Base-by-base conservation (phyloP, 1,284 basidiomycete genomes). In the Cutaneotrichosporon sp. region DNA sequence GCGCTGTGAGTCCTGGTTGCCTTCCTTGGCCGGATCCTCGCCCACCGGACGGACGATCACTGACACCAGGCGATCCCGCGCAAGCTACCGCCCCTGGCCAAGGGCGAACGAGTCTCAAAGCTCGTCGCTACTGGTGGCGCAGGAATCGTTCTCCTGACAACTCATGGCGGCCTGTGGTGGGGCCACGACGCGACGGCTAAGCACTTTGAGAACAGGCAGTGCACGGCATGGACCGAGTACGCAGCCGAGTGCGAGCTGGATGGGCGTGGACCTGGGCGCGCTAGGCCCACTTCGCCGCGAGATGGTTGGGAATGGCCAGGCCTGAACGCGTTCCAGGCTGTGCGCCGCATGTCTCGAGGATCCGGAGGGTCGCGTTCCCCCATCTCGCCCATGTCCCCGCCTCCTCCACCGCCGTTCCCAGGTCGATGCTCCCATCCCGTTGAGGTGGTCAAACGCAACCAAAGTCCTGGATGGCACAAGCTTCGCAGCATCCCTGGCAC, bases 281-380 rank as follows among this genome's bases (percentile, higher is more conserved):
- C 42, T 8, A 18, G 18, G 16, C n/a, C 18, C 9, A 30, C 5
- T 9, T 30, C 22, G 10, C 49, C 49, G 49, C 22, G 26, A 13
- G 49, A 50, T 13, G 49, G 49, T 8, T 50, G 49, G 49, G 49
- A 50, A 6, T 50, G 49, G 49, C 49, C 22, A 18, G 49, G 49
- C 49, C 49, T 53, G 14, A 6, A 34, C 13, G 51, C 51, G 2
- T 32, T 53, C 51, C 30, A 53, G 30, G 30, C n/a, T 4, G 51
- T 53, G 16, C 51, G 51, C 18, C 26, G 51, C 4, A 13, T n/a
- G 30, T 53, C 51, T 5, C 49, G 49, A 26, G 51, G 51, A 22
- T 53, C 51, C 3, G 14, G 16, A 18, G 18, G 30, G 51, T 32
- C 51, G 5, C 51, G 51, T 30, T 46, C 42, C 42, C 42, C 42